Percentiles rank a stretch among this genome's conserved stretches.
phyloP scores from a whole-genome alignment of 164 flowering plant genomes.

The Cinnamomum micranthum region DNA sequence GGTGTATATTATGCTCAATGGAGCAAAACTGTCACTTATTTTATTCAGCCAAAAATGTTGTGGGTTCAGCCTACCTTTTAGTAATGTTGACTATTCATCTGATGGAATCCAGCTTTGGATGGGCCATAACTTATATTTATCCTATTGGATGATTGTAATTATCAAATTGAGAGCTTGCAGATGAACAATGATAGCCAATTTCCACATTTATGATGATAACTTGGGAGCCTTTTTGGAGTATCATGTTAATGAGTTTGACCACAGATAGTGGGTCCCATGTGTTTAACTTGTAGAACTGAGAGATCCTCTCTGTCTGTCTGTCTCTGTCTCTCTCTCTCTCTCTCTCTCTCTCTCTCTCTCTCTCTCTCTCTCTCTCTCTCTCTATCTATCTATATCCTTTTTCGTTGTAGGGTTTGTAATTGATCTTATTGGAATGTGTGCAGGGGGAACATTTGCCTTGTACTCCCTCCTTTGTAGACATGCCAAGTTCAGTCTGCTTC shows the following conservation, averaged over 20 bases:
- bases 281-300: not conserved
- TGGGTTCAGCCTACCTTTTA: not conserved
- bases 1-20: not conserved
- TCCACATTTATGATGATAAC: not conserved
- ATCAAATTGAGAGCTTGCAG: not conserved
- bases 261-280: not conserved
- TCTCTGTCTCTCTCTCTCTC: not conserved
- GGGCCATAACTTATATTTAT: not conserved
- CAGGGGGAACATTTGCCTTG: slow-evolving; percentile 75
- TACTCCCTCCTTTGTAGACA: slow-evolving; percentile 66
- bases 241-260: not conserved
- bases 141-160: not conserved
- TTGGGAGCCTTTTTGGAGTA: not conserved
- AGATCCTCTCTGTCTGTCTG: no score
- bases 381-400: no score
- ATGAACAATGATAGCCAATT: not conserved
- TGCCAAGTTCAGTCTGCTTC: slow-evolving; percentile 55
- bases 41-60: not conserved
- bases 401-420: slow-evolving; percentile 2
- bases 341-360: no score
- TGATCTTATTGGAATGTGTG: slow-evolving; percentile 8
- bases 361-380: not conserved
- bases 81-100: not conserved
- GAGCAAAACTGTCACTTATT: not conserved
- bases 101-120: not conserved